Evolutionary conservation across 169 alveolate species (phyloP), one percentile per base, ranked within the genome.

Genomic region (Plasmodium yoelii): DNA sequence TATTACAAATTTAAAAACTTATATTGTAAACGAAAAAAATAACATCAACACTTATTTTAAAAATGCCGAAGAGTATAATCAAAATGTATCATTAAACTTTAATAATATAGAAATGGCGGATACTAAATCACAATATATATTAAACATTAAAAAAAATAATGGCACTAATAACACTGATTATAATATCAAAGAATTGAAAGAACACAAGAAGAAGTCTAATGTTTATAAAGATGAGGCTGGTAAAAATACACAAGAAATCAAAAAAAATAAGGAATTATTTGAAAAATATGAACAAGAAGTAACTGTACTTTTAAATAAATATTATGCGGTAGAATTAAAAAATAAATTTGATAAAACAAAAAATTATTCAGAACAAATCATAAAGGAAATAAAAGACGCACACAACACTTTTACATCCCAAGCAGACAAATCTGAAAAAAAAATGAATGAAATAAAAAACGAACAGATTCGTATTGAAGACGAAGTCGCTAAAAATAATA

Each of bases 61-160:
- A 34, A 34, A 34, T 34, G 47, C 26, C 10, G 22, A 69, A 28
- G 64, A 69, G 47, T 69, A 69, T 69, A 69, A 69, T 12, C 22
- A 69, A 13, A 69, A 69, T 44, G 42, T 56, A 4, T 18, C 10
- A 19, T 19, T 34, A 13, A 6, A 47, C 15, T 8, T 69, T 6
- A 39, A 39, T 7, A 69, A 47, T 69, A 19, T 34, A 15, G 47
- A 69, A 19, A 69, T 56, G 15, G 77, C 49, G 44, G 22, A 69
- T 7, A 47, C 15, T 6, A 69, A 69, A 69, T 15, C 22, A 7
- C 47, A 46, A 8, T 2, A 42, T 4, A 15, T 69, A 42, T 22
- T 22, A 47, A 19, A 9, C 13, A 26, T 1, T 44, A 69, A 69
- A 15, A 2, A 46, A 13, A 44, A n/a, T n/a, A 47, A 0, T 2